Evolutionary conservation across 2,329 filamentous ascomycete genomes (phyloP).

Genomic region (Xylaria hypoxylon): DNA sequence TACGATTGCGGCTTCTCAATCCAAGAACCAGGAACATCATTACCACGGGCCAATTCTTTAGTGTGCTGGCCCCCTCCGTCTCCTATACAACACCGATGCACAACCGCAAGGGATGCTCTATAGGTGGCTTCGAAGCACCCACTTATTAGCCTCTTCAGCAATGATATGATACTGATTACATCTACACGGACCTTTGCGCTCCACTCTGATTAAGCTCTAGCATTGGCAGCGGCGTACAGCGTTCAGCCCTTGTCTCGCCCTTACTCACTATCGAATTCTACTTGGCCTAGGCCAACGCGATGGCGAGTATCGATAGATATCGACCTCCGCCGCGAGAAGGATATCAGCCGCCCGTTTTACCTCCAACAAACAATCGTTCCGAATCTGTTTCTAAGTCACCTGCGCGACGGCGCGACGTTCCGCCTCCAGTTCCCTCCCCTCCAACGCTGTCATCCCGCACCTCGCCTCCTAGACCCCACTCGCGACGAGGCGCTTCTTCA

Average conservation of each 20-base stretch:
- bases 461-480: conserved; percentile 61
- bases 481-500: conserved; percentile 57
- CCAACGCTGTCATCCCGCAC: conserved; percentile 66
- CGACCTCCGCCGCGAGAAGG: conserved; percentile 65
- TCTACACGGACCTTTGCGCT: conserved; percentile 19
- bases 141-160: conserved; percentile 20
- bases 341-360: conserved; percentile 65
- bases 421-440: conserved; percentile 71
- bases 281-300: conserved; percentile 49
- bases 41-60: conserved; percentile 15
- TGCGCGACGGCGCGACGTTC: conserved; percentile 64
- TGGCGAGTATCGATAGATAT: conserved; percentile 72
- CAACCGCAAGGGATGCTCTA: conserved; percentile 8
- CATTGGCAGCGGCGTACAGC: conserved; percentile 5
- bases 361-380: conserved; percentile 47
- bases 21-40: conserved; percentile 38
- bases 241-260: conserved; percentile 17
- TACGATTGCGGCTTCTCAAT: conserved; percentile 37
- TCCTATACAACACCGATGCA: conserved; percentile 22
- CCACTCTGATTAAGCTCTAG: conserved; percentile 19
- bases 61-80: conserved; percentile 22
- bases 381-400: conserved; percentile 60
- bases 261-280: conserved; percentile 18
- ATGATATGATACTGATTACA: conserved; percentile 7
- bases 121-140: conserved; percentile 17